phyloP scores from a whole-genome alignment of 768 basidiomycete species.

The Pluteus cervinus region DNA sequence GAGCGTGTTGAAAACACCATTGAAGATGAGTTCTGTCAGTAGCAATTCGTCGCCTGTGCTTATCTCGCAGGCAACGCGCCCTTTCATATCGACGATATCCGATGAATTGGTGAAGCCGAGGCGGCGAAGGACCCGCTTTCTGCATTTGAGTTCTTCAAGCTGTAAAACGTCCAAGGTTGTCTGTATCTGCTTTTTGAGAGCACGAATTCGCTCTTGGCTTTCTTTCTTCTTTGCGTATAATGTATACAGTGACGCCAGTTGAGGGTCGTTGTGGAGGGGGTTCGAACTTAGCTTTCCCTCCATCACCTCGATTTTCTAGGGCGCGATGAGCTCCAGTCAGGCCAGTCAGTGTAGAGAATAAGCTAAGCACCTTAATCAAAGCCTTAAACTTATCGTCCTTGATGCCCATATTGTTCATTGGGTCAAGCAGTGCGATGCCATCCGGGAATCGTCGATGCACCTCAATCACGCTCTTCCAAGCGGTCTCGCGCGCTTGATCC shows the following conservation, averaged over 20 bases:
- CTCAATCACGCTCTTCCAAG: conserved; percentile 87
- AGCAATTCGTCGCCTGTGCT: conserved; percentile 95
- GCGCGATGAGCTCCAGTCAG: neutral
- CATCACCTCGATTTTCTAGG: conserved; percentile 85
- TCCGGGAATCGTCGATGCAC: conserved; percentile 89
- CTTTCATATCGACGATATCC: conserved; percentile 98
- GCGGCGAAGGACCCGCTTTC: conserved; percentile 90
- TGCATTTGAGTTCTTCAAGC: conserved; percentile 91
- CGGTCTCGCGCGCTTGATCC: conserved; percentile 68
- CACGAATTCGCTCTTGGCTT: conserved; percentile 60
- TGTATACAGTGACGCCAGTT: conserved; percentile 77
- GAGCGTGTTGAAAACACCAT: conserved; percentile 89
- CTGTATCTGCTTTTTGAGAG: conserved; percentile 80
- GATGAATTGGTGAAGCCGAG: conserved; percentile 83
- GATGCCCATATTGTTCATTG: conserved; percentile 92
- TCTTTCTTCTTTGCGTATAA: conserved; percentile 74
- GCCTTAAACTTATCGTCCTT: conserved; percentile 90
- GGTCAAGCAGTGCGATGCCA: conserved; percentile 83
- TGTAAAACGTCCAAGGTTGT: conserved; percentile 91
- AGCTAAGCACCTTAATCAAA: conserved; percentile 55
- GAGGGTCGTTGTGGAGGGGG: conserved; percentile 71
- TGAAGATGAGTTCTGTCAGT: conserved; percentile 95
- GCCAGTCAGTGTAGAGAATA: neutral
- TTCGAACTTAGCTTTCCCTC: conserved; percentile 81
- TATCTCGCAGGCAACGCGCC: conserved; percentile 97